These are phyloP conservation scores for Populus hybrid DNA, from an alignment of 441 rosid genomes.

Conservation along the genomic window DNA sequence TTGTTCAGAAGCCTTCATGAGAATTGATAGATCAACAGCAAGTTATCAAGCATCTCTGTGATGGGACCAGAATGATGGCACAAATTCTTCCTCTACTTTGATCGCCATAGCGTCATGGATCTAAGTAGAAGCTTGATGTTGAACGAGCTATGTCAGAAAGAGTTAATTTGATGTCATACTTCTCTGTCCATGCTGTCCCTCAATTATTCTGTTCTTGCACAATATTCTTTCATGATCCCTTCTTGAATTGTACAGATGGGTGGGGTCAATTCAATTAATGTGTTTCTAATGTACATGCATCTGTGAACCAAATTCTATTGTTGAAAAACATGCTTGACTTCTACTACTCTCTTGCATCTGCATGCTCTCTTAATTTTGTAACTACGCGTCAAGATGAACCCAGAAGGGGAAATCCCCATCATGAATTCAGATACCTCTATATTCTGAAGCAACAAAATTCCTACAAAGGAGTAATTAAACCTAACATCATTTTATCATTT, in stretches of 20 bases:
- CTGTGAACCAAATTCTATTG: not conserved
- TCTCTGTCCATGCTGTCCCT: not conserved
- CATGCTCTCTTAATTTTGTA: not conserved
- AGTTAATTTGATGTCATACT: not conserved
- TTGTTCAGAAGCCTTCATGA: not conserved
- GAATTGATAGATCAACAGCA: constrained; percentile 12
- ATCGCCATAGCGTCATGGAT: not conserved
- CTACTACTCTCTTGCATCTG: not conserved
- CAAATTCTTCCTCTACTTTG: not conserved
- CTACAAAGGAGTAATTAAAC: too few relatives aligned
- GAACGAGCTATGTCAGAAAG: not conserved
- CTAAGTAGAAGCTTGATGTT: not conserved
- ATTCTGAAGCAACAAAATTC: too few relatives aligned
- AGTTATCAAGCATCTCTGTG: not conserved
- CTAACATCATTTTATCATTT: too few relatives aligned
- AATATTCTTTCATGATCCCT: constrained; percentile 3
- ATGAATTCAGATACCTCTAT: not conserved
- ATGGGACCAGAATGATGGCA: constrained; percentile 8
- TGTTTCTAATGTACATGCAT: not conserved
- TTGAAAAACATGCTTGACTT: not conserved
- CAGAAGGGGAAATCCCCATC: not conserved
- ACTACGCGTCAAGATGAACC: not conserved
- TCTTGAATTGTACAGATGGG: not conserved
- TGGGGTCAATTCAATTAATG: not conserved
- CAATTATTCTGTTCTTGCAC: constrained; percentile 9